Base-by-base conservation (phyloP, 768 basidiomycete genomes). In the Hygrophorus russula region DNA sequence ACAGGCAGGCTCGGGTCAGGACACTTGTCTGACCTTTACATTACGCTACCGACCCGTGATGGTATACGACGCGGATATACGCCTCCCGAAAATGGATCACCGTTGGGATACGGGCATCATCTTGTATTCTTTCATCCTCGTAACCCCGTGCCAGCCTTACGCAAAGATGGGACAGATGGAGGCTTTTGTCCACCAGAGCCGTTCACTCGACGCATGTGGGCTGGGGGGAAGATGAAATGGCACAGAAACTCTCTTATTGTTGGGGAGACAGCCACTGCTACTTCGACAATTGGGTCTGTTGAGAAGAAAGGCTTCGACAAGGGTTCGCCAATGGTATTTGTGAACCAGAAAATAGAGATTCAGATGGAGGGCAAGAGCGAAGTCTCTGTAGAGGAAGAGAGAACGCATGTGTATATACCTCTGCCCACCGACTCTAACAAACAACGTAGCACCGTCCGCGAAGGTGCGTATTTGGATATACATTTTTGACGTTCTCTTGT, bases 131-230 rank as follows among this genome's bases (percentile, higher is more conserved):
- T 87, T 60, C 80, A 84, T 44, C 72, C 74, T 2, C 71, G 75
- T 27, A 70, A 68, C 29, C 73, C 82, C 0, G 81, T 83, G 53
- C 39, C 54, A 10, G 55, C 58, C 14, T 65, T 87, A 31, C 70
- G 78, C 10, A 51, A 65, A n/a, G 84, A 87, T 52, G 83, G 82
- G 12, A 86, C 83, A 10, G 83, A 84, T 41, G 67, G 71, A 1
- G 76, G 80, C 38, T 78, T 83, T 41, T 78, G 78, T 50, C 82
- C 84, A 1, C 84, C 84, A 0, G 64, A 70, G 39, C 83, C 83
- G 2, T 86, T 83, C 60, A 73, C 76, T 19, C 69, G 78, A 45
- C 66, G 84, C n/a, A 88, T 87, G 85, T 88, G 84, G 83, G 82
- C 81, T 2, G 71, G 80, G 15, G 85, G 84, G 2, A 70, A 61